Base-by-base conservation (phyloP, 2,329 filamentous ascomycete genomes). In the Thielaviopsis ethacetica region DNA sequence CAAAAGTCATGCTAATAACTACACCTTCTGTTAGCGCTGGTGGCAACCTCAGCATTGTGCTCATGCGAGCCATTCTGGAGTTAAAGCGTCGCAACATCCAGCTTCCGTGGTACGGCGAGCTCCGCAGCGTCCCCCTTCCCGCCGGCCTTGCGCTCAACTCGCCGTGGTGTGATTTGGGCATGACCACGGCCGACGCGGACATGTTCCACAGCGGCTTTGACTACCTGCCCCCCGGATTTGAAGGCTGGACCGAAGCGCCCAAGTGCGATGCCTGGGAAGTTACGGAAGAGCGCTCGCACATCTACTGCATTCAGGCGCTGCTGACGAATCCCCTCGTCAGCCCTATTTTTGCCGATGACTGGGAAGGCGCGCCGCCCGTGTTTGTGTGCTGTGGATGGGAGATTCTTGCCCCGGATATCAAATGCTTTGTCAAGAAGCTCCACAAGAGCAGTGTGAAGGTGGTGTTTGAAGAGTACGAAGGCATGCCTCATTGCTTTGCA, bases 401-500 rank as follows among this genome's bases (percentile, higher is more conserved):
- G 70, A 76, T 85, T 64, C 73, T 91, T 10, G 73, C 78, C 1
- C 85, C 88, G 67, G 86, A 90, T 68, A 76, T 76, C 61, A 76
- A 75, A 63, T 80, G 80, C 57, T 66, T 88, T 1, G 85, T 83
- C 0, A 69, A 72, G 49, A 75, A 76, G 47, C 73, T 86, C 12
- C 73, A 73, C 17, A 63, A 65, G 7, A 79, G 85, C 53, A 81
- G 79, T 5, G 83, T 84, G 0, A 66, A 65, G 0, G 79, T 91
- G 0, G 74, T 80, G 3, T 85, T 83, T 65, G 81, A 87, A 67
- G 80, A 88, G 70, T 93, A 83, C 67, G 83, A 90, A 68, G 84
- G 81, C 2, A 91, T 91, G 87, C 86, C 88, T 58, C 87, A 91
- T 70, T 82, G 80, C 64, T 91, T 88, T 66, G 80, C 77, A 0